A percentile compares a stretch with the other conserved stretches of the same genome.
Conservation (phyloP, 768 basidiomycete species). For the Lactarius psammicola region DNA sequence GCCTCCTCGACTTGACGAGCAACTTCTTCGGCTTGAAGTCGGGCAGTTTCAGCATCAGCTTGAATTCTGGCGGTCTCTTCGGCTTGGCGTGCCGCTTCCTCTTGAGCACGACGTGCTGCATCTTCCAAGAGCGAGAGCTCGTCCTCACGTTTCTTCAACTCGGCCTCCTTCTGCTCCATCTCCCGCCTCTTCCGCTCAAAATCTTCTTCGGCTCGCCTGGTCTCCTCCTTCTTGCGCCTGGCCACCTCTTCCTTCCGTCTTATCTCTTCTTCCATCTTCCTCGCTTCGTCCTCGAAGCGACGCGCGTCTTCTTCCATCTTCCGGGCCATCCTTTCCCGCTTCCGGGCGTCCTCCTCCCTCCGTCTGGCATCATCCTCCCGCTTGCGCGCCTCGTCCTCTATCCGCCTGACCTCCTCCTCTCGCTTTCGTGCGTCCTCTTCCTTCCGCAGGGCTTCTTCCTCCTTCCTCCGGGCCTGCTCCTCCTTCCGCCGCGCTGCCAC, state of each 20-base stretch:
- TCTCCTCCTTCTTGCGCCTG: conserved; percentile 33
- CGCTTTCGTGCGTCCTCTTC: conserved; percentile 34
- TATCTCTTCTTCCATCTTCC: conserved; percentile 19
- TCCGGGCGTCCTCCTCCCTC: conserved; percentile 32
- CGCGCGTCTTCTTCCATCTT: conserved; percentile 35
- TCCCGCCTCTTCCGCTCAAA: conserved; percentile 23
- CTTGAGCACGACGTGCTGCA: conserved; percentile 8
- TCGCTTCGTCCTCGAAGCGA: conserved; percentile 36
- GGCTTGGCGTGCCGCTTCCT: conserved; percentile 4
- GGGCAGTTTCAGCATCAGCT: conserved; percentile 2
- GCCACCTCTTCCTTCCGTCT: conserved; percentile 33
- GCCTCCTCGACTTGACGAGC: not conserved
- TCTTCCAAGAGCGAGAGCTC: conserved; percentile 22
- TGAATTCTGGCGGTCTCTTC: not conserved
- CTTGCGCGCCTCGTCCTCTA: conserved; percentile 37
- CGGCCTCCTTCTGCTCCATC: conserved; percentile 24
- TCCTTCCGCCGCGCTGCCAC: conserved; percentile 36
- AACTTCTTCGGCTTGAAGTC: conserved; percentile 1
- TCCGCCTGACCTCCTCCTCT: conserved; percentile 34
- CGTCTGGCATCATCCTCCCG: conserved; percentile 40
- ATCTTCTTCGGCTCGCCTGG: conserved; percentile 36
- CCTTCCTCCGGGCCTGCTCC: conserved; percentile 32
- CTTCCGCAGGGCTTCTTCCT: conserved; percentile 37
- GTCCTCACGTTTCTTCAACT: conserved; percentile 22
- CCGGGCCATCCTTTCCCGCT: conserved; percentile 34